These are phyloP conservation scores for Sordaria brevicollis DNA, from an alignment of 495 filamentous ascomycete species.

Conservation along the genomic window DNA sequence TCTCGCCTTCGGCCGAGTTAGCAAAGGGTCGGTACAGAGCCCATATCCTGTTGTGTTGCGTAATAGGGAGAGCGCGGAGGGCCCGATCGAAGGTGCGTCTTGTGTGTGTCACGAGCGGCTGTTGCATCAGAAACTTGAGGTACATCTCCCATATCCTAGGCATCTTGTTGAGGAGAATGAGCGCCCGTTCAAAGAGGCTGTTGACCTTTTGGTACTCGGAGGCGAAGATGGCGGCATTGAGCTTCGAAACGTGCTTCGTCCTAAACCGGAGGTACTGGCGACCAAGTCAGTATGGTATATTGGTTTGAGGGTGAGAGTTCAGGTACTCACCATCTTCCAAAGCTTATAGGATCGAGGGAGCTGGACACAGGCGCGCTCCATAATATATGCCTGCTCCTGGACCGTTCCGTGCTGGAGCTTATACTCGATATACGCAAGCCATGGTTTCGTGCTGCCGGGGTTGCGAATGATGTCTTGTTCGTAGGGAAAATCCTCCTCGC, in stretches of 20 bases:
- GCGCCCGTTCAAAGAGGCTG: constrained; percentile 83
- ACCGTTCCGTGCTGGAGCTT: constrained; percentile 79
- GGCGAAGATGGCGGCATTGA: constrained; percentile 73
- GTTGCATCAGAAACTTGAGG: constrained; percentile 77
- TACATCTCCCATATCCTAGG: constrained; percentile 98
- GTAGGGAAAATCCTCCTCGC: constrained; percentile 84
- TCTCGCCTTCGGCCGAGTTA: constrained; percentile 82
- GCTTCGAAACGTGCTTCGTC: constrained; percentile 67
- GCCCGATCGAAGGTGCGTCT: constrained; percentile 90
- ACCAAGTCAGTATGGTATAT: neutral
- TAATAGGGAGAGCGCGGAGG: constrained; percentile 86
- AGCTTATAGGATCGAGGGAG: constrained; percentile 94
- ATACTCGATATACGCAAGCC: constrained; percentile 89
- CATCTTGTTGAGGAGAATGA: constrained; percentile 98
- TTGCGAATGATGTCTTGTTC: constrained; percentile 91
- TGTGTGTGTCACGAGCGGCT: constrained; percentile 85
- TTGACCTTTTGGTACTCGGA: constrained; percentile 90
- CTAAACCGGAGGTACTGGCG: constrained; percentile 77
- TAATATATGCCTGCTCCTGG: constrained; percentile 87
- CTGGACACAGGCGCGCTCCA: constrained; percentile 83
- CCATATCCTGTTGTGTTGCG: constrained; percentile 97
- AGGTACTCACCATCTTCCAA: constrained; percentile 76
- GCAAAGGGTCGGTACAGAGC: constrained; percentile 84
- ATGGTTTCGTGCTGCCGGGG: constrained; percentile 81
- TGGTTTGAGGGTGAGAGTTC: neutral